Evolutionary conservation across 306 rosid species (phyloP), one percentile per base, ranked within the genome.

Genomic region (Gillenia trifoliata): DNA sequence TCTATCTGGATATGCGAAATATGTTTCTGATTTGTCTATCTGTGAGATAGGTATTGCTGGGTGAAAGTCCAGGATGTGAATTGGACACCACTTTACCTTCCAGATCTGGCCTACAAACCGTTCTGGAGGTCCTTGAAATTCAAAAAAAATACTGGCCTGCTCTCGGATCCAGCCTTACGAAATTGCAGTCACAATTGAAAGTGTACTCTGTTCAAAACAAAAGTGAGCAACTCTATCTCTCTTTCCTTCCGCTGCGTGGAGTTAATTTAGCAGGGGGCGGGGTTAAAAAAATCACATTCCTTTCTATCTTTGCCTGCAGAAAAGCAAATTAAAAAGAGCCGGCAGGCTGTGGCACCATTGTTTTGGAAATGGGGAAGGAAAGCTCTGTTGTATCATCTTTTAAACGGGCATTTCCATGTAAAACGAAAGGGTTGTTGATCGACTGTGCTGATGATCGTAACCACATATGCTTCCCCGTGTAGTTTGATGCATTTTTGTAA

Each of bases 121-220:
- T 92, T 68, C 55, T 94, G 40, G 92, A 88, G 75, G 99, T 94
- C 80, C 89, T 94, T 62, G 68, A 83, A 78, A 83, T 90, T 86
- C 99, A 94, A 72, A 88, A 71, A 79, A 89, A 89, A 38, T 92
- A 79, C 86, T 94, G 99, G 99, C 91, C 92, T 43, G 74, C 79
- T 15, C 68, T 92, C 78, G 85, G 67, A 68, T 76, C 99, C 47
- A 78, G 45, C 78, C 86, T 85, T 62, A 54, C 43, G 34, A 77
- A 89, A 79, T 76, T 94, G 87, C 85, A 82, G 84, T 79, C 96
- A 60, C 85, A 77, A 33, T 84, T 82, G 90, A 82, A 68, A 78
- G 73, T 34, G 78, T 77, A 79, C 82, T 28, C 69, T 69, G 52
- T 76, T 63, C 75, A 41, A 47, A 81, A 63, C 68, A 87, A 79